Percentiles rank a stretch among this genome's conserved stretches.
phyloP scores from a whole-genome alignment of 2,329 filamentous ascomycete genomes.

The Scortechinia acanthostroma region DNA sequence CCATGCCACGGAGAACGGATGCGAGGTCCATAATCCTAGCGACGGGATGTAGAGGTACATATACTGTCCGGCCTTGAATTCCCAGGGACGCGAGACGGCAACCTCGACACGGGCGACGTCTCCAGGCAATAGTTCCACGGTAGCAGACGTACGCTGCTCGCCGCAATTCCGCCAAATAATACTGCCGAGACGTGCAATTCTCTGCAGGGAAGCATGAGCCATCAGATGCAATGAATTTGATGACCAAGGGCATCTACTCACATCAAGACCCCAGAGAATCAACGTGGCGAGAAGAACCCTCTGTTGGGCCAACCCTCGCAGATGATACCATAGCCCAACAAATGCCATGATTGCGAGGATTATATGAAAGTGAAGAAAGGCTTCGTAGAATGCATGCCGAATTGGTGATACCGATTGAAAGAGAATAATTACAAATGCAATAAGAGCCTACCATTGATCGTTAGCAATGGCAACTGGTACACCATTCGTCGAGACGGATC shows the following conservation, averaged over 20 bases:
- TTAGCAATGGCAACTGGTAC: too few species aligned
- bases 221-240: too few species aligned
- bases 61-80: conserved; percentile 10
- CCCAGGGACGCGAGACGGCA: conserved; percentile 3
- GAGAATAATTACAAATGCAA: neutral
- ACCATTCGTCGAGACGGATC: neutral
- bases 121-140: neutral
- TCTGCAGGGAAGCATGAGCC: neutral
- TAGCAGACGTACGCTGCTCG: neutral
- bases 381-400: neutral
- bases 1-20: conserved; percentile 1
- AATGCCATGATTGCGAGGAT: neutral
- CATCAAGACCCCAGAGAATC: conserved; percentile 13
- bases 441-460: neutral
- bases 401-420: neutral
- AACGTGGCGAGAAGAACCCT: conserved; percentile 17
- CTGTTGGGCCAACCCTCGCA: conserved; percentile 16
- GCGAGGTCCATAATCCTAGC: neutral
- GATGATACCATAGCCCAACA: conserved; percentile 19
- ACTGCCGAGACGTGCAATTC: neutral
- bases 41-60: neutral
- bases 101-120: conserved; percentile 11
- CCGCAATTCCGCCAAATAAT: neutral
- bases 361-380: neutral
- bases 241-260: neutral